Percentiles rank a stretch among this genome's conserved stretches.
phyloP scores from a whole-genome alignment of 352 stramenopile genomes.

The Albugo laibachii region DNA sequence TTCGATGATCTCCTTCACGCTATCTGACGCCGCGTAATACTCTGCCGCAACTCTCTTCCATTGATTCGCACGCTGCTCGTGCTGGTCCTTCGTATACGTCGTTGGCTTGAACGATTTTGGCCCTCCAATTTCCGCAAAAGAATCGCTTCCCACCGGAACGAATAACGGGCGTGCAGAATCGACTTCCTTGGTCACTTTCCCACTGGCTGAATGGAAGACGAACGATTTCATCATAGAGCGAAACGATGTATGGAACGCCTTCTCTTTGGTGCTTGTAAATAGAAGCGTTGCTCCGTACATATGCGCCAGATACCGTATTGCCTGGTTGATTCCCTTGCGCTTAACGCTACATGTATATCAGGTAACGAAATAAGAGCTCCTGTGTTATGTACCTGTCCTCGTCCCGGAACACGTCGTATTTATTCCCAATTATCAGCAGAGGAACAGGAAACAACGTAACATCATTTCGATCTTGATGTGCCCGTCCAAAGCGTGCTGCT shows the following conservation, averaged over 20 bases:
- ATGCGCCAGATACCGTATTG: constrained; percentile 72
- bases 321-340: constrained; percentile 65
- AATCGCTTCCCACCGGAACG: constrained; percentile 40
- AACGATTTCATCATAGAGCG: constrained; percentile 38
- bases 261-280: constrained; percentile 78
- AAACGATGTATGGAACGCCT: constrained; percentile 47
- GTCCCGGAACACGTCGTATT: constrained; percentile 78
- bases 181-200: constrained; percentile 35
- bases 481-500: constrained; percentile 16
- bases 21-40: constrained; percentile 28
- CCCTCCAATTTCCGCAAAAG: constrained; percentile 57
- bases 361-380: too few species aligned
- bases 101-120: constrained; percentile 30
- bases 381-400: constrained; percentile 29
- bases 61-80: constrained; percentile 35
- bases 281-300: constrained; percentile 72
- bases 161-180: constrained; percentile 41
- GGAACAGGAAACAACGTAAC: constrained; percentile 54
- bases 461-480: constrained; percentile 52
- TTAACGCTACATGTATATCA: constrained; percentile 15
- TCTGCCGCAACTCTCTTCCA: constrained; percentile 49
- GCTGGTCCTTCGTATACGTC: constrained; percentile 27
- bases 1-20: constrained; percentile 12
- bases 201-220: constrained; percentile 19
- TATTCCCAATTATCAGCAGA: constrained; percentile 74